Evolutionary conservation across 148 eudicot species (phyloP), one percentile per base, ranked within the genome.

Genomic region (Dianthus caryophyllus): DNA sequence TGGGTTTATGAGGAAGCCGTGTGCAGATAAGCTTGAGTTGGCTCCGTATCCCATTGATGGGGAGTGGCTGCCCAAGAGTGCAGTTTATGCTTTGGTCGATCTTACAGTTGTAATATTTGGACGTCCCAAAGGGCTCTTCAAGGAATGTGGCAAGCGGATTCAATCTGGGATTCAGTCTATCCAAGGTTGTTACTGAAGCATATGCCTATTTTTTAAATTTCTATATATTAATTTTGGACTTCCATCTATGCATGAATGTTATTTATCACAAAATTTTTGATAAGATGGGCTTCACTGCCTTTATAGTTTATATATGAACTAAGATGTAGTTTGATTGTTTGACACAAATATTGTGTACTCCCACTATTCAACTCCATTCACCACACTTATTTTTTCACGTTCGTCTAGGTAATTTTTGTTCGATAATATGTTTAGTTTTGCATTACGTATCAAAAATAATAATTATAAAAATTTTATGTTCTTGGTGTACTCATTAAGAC

Each of bases 51-150:
- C 99, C 26, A 88, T 94, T 72, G 84, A 88, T 77, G 99, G 99
- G 70, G 99, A 94, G 71, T 94, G 99, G 99, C 83, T 94, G 66
- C 97, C 99, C 51, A 94, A 82, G 80, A 77, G 81, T 85, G 99
- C 99, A 52, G 82, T 88, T 48, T 88, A 84, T 84, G 92, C 96
- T 41, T 80, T 94, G 58, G 93, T 94, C 65, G 99, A 94, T 65
- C 99, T 94, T 69, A 80, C 81, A 72, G 84, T 86, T 54, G 88
- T 88, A 64, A 79, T 88, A 73, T 86, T 82, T 74, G 84, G 88
- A 68, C 92, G 97, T 66, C 97, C 99, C 24, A 94, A 94, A 75
- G 99, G 97, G 62, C 85, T 86, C 43, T 86, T 90, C 68, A 94
- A 88, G 81, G 99, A 94, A 48, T 90, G 97, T 78, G 83, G 71